Conservation (phyloP, 257 asterid species). For the Gardenia jasminoides region DNA sequence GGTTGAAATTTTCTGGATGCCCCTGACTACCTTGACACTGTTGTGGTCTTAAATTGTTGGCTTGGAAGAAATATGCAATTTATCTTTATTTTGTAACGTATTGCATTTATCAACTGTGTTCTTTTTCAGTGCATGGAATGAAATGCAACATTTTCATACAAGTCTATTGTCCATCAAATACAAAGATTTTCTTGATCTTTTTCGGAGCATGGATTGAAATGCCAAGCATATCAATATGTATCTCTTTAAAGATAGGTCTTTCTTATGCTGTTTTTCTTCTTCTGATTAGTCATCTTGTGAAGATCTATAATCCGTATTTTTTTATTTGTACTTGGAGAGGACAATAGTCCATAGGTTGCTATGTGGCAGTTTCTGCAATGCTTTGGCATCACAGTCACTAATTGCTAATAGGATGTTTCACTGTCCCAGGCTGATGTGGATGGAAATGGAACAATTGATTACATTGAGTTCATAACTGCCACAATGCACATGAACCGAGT, state of each 20-base stretch:
- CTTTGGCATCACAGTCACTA: not conserved
- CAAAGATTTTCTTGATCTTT: not conserved
- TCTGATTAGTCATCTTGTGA: not conserved
- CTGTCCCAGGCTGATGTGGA: slow-evolving; percentile 78
- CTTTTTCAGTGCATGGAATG: not conserved
- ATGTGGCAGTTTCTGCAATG: not conserved
- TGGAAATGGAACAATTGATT: slow-evolving; percentile 85
- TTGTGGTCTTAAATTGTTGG: not conserved
- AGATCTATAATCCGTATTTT: not conserved
- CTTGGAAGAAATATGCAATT: not conserved
- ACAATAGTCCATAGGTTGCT: not conserved
- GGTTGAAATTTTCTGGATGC: not conserved
- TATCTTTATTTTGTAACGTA: not conserved
- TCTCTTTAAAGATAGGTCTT: not conserved
- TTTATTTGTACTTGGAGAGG: not conserved
- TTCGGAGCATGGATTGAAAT: not conserved
- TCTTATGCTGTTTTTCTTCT: not conserved
- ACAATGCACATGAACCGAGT: slow-evolving; percentile 94
- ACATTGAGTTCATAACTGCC: slow-evolving; percentile 84
- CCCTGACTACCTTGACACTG: not conserved
- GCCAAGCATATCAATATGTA: not conserved
- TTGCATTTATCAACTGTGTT: not conserved
- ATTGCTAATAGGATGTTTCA: too few relatives aligned
- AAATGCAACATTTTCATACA: not conserved
- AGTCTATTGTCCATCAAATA: not conserved